Evolutionary conservation across 2,329 filamentous ascomycete genomes (phyloP).

Genomic region (Aspergillus sp.): DNA sequence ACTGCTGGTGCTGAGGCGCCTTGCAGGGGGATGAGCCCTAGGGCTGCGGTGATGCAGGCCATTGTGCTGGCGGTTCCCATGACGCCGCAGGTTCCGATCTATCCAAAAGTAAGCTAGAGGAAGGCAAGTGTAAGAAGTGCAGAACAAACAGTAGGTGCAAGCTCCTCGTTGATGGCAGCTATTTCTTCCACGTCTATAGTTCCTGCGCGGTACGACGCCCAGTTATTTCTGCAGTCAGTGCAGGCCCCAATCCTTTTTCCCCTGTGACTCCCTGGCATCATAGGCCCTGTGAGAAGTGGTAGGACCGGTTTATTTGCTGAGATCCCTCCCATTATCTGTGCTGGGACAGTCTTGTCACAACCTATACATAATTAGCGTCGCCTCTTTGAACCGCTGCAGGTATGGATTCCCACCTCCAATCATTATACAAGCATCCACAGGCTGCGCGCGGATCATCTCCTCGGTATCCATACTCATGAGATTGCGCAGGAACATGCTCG

Average conservation of each 20-base stretch:
- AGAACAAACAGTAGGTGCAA: slow-evolving; percentile 66
- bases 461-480: slow-evolving; percentile 79
- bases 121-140: slow-evolving; percentile 5
- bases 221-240: slow-evolving; percentile 72
- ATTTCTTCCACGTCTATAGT: slow-evolving; percentile 72
- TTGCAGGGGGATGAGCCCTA: slow-evolving; percentile 35
- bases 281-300: too few species aligned
- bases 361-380: too few species aligned
- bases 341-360: too few species aligned
- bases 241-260: slow-evolving; percentile 56
- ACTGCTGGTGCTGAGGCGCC: slow-evolving; percentile 56
- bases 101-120: too few species aligned
- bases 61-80: too few species aligned
- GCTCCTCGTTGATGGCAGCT: slow-evolving; percentile 66
- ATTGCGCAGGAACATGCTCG: slow-evolving; percentile 73
- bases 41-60: too few species aligned
- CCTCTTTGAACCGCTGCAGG: too few species aligned
- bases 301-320: too few species aligned
- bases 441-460: slow-evolving; percentile 73
- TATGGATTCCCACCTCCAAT: slow-evolving; percentile 57
- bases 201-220: slow-evolving; percentile 68
- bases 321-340: too few species aligned
- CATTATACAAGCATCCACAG: slow-evolving; percentile 65
- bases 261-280: too few species aligned
- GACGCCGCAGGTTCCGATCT: too few species aligned